These are phyloP conservation scores for Microsporum canis DNA, from an alignment of 2,329 filamentous ascomycete species.

Conservation along the genomic window DNA sequence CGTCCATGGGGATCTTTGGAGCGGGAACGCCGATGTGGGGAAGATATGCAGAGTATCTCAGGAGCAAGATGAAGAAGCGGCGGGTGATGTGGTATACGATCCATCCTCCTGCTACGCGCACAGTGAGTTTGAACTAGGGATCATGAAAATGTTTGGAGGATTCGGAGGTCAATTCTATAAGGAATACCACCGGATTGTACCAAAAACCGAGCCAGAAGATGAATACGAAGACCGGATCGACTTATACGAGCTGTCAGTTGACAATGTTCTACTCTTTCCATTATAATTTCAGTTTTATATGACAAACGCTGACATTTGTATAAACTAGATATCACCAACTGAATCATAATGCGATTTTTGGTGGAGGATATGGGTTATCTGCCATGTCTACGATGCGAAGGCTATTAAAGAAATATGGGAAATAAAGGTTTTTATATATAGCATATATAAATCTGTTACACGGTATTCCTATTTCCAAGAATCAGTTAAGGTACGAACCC, in stretches of 20 bases:
- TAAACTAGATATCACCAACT: slow-evolving; percentile 65
- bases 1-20: slow-evolving; percentile 89
- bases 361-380: slow-evolving; percentile 62
- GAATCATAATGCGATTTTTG: slow-evolving; percentile 80
- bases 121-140: slow-evolving; percentile 80
- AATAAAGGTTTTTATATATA: slow-evolving; percentile 20
- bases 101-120: slow-evolving; percentile 73
- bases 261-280: not conserved
- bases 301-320: not conserved
- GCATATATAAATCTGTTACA: too few species aligned
- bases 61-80: slow-evolving; percentile 16
- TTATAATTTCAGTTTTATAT: not conserved
- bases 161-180: slow-evolving; percentile 61
- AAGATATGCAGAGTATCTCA: slow-evolving; percentile 40
- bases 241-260: slow-evolving; percentile 68
- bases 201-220: slow-evolving; percentile 64
- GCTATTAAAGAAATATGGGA: slow-evolving; percentile 60
- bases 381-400: slow-evolving; percentile 70
- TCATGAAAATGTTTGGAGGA: slow-evolving; percentile 94
- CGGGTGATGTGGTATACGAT: slow-evolving; percentile 72
- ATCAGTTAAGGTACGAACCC: slow-evolving; percentile 31
- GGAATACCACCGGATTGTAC: slow-evolving; percentile 64
- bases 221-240: slow-evolving; percentile 77
- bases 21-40: slow-evolving; percentile 64
- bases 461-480: too few species aligned